A percentile compares a stretch with the other conserved stretches of the same genome.
Conservation (phyloP, 345 rosid genomes). For the Ailanthus altissimus region DNA sequence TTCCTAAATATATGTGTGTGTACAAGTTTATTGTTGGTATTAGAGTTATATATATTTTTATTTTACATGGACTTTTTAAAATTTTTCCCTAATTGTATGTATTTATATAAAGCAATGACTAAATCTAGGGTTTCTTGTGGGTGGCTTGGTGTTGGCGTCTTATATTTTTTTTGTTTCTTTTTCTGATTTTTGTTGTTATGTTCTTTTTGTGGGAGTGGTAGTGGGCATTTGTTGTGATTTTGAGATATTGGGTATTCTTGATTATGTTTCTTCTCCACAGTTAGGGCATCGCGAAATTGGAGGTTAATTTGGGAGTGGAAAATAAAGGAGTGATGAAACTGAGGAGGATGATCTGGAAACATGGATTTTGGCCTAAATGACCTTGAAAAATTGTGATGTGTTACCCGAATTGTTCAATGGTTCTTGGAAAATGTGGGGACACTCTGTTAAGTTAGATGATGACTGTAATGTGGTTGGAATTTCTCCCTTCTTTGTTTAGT, state of each 20-base stretch:
- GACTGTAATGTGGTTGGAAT: neutral
- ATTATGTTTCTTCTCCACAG: too few species aligned
- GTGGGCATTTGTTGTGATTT: neutral
- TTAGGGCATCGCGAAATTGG: too few species aligned
- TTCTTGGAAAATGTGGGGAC: neutral
- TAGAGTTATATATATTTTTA: neutral
- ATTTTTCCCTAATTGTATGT: neutral
- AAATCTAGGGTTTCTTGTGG: neutral
- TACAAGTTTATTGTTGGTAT: neutral
- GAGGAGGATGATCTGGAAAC: too few species aligned
- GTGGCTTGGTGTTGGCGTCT: neutral
- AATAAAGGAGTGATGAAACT: too few species aligned
- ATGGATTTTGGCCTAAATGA: too few species aligned
- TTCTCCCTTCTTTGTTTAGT: neutral
- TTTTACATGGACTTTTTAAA: too few species aligned
- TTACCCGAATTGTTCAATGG: neutral
- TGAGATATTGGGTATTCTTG: too few species aligned
- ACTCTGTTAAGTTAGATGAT: neutral
- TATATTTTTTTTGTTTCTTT: neutral
- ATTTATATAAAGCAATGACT: neutral
- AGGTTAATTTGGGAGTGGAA: too few species aligned
- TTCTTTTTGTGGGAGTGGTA: neutral
- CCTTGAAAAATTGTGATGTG: neutral
- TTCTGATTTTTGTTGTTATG: neutral
- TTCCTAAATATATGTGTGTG: neutral